Conservation (phyloP, 2,329 filamentous ascomycete genomes). For the Alternaria rosae region DNA sequence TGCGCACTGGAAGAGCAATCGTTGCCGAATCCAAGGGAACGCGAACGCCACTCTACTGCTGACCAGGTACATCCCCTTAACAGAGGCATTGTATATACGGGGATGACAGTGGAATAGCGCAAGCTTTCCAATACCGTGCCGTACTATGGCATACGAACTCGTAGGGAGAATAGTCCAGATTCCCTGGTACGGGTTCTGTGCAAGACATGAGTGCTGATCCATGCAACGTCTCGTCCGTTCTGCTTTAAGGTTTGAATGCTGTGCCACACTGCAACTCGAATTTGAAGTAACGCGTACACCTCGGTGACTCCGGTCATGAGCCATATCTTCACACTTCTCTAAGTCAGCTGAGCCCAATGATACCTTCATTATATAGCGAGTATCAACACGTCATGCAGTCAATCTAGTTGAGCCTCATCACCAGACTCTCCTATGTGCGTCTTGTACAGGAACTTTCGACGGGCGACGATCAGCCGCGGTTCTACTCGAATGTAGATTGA, state of each 20-base stretch:
- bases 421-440: not conserved
- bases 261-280: not conserved
- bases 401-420: not conserved
- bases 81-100: conserved; percentile 11
- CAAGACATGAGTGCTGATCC: not conserved
- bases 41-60: not conserved
- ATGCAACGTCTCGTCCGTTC: not conserved
- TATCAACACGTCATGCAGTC: not conserved
- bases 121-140: not conserved
- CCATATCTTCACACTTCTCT: not conserved
- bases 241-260: not conserved
- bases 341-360: not conserved
- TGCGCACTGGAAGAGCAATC: not conserved
- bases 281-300: conserved; percentile 18
- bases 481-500: conserved; percentile 15
- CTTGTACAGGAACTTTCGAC: not conserved
- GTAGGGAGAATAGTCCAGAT: not conserved
- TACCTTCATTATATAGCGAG: not conserved
- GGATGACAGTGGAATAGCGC: not conserved
- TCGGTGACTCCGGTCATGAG: not conserved
- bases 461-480: not conserved
- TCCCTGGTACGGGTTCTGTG: not conserved
- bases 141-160: not conserved
- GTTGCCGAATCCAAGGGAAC: not conserved
- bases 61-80: not conserved